These are phyloP conservation scores for Scalesia atractyloides DNA, from an alignment of 129 eudicot genomes.

Conservation along the genomic window DNA sequence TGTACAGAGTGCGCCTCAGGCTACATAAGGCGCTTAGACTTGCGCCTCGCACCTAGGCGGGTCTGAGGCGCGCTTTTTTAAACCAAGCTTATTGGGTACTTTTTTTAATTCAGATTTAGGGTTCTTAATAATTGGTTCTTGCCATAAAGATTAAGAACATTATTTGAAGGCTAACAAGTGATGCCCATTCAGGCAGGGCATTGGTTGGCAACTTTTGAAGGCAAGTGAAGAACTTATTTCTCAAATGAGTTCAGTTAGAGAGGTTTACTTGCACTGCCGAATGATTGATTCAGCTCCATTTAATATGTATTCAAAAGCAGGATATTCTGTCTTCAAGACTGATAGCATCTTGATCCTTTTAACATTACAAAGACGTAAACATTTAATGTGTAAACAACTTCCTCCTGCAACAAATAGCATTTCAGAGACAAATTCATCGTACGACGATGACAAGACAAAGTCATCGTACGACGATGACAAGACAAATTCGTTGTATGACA, in stretches of 20 bases:
- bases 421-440: conserved; percentile 35
- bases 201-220: conserved; percentile 93
- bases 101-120: neutral
- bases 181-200: conserved; percentile 75
- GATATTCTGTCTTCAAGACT: conserved; percentile 70
- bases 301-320: conserved; percentile 93
- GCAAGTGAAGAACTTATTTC: conserved; percentile 93
- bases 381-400: conserved; percentile 87
- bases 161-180: neutral
- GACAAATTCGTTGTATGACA: conserved; percentile 13
- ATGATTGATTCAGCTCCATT: conserved; percentile 89
- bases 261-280: conserved; percentile 88
- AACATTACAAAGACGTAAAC: conserved; percentile 89
- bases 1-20: too few relatives aligned
- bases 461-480: conserved; percentile 23
- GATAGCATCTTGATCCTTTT: conserved; percentile 74
- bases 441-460: conserved; percentile 28
- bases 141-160: conserved; percentile 9
- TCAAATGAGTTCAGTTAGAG: conserved; percentile 68
- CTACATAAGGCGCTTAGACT: too few relatives aligned
- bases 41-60: too few relatives aligned
- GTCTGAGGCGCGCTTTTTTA: too few relatives aligned
- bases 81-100: too few relatives aligned
- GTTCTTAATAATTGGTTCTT: neutral
- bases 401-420: conserved; percentile 42